Percentiles rank a stretch among this genome's conserved stretches.
phyloP scores from a whole-genome alignment of 1,284 basidiomycete genomes.

The Trametes hirsuta region DNA sequence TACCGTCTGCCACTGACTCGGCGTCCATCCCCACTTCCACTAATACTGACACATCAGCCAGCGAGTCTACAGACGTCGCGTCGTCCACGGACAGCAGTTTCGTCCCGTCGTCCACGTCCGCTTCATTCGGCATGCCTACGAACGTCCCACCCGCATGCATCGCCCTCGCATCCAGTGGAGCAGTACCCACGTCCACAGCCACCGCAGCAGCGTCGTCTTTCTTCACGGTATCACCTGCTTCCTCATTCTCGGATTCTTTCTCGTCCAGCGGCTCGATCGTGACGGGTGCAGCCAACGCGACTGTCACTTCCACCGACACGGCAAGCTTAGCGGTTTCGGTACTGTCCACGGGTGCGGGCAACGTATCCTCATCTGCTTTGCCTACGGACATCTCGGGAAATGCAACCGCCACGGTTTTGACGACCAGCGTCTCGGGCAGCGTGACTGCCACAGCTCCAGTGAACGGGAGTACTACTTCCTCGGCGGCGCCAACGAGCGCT shows the following conservation, averaged over 20 bases:
- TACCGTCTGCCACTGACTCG: background rate
- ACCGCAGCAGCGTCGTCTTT: background rate
- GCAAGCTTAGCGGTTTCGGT: background rate
- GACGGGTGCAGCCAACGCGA: background rate
- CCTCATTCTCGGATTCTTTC: background rate
- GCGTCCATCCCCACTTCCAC: background rate
- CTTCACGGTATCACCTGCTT: background rate
- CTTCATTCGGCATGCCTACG: conserved; percentile 12
- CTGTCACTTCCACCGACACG: background rate
- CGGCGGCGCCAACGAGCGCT: background rate
- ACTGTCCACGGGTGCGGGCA: background rate
- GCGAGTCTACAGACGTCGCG: background rate
- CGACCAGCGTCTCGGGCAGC: background rate
- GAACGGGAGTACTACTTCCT: background rate
- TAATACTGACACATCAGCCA: background rate
- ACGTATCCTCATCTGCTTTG: conserved; percentile 39
- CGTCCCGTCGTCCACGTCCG: background rate
- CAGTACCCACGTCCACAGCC: background rate
- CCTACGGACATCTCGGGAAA: background rate
- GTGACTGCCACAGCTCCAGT: background rate
- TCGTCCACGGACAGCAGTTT: background rate
- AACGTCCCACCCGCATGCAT: conserved; percentile 19
- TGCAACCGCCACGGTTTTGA: background rate
- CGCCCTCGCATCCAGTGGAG: conserved; percentile 4
- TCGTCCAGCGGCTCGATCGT: background rate